phyloP scores from a whole-genome alignment of 2,329 filamentous ascomycete species.

The Esteya vermicola region DNA sequence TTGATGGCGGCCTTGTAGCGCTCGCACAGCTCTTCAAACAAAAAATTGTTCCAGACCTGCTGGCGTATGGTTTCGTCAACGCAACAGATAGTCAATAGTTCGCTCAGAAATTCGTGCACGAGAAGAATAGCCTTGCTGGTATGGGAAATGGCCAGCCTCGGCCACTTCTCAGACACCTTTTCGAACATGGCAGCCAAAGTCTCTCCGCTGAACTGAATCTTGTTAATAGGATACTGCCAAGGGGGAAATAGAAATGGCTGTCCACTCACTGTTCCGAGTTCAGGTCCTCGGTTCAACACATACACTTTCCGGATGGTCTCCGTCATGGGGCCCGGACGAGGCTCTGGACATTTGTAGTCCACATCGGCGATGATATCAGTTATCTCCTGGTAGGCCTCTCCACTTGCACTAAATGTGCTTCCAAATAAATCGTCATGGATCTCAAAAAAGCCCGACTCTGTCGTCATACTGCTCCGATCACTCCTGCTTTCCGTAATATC shows the following conservation, averaged over 20 bases:
- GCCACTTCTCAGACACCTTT: slow-evolving; percentile 41
- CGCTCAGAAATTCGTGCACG: slow-evolving; percentile 37
- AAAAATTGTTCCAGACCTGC: slow-evolving; percentile 25
- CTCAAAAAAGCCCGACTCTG: neutral
- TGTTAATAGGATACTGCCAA: neutral
- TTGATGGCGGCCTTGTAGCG: slow-evolving; percentile 33
- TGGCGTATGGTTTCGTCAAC: slow-evolving; percentile 25
- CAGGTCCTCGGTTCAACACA: slow-evolving; percentile 31
- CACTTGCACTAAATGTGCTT: neutral
- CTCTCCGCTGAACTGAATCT: slow-evolving; percentile 19
- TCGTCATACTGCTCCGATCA: neutral
- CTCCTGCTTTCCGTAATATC: neutral
- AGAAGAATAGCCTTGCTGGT: slow-evolving; percentile 33
- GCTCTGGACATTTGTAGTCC: slow-evolving; percentile 10
- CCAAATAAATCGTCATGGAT: slow-evolving; percentile 12
- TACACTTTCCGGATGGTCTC: slow-evolving; percentile 29
- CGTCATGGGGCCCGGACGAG: slow-evolving; percentile 21
- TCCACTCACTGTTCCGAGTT: slow-evolving; percentile 39
- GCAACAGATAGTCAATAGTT: slow-evolving; percentile 27
- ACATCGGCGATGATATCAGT: slow-evolving; percentile 16
- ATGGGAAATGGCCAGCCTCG: slow-evolving; percentile 29
- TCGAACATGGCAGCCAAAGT: slow-evolving; percentile 32
- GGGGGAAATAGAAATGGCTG: slow-evolving; percentile 13
- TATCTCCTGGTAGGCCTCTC: slow-evolving; percentile 1
- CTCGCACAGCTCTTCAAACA: slow-evolving; percentile 29